Evolutionary conservation across 2,329 filamentous ascomycete species (phyloP), one percentile per base, ranked within the genome.

Genomic region (Trichophyton mentagrophytes): DNA sequence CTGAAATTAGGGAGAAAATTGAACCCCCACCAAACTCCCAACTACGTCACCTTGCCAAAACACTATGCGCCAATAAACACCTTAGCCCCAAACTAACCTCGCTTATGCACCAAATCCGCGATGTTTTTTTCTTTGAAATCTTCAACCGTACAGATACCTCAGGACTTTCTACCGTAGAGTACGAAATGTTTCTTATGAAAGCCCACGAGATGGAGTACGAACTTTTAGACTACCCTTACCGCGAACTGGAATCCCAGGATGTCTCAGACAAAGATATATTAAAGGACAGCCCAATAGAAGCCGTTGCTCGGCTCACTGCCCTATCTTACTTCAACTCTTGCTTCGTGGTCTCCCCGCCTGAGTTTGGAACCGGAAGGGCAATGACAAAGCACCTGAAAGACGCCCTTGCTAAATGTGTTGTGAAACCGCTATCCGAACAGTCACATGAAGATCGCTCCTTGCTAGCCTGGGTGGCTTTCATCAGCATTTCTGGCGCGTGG

Each of bases 191-290:
- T 57, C 69, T 67, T n/a, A 61, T 68, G 6, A 66, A 72, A 22
- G 70, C 67, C 44, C 70, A 68, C 60, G 70, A 74, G 62, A 62
- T 70, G 20, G 73, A 76, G 62, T 70, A 73, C 59, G 72, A 72
- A 61, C 67, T 75, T 17, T 64, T 74, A 5, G 72, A 70, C 33
- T 74, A 76, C 61, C 67, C 72, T 22, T 73, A 72, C 56, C 65
- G 65, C 11, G 22, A 42, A 11, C 56, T 58, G 20, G 46, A 44
- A n/a, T 30, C 30, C 15, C 15, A 55, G 15, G 51, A 15, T 20
- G 25, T 22, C 13, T 17, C 53, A 11, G 40, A 60, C 20, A 22
- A 40, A 13, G 38, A 58, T 36, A 49, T 56, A 5, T 53, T 59
- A 5, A 51, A 61, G 13, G 40, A 64, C 13, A 60, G 63, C 9